Percentiles rank a stretch among this genome's conserved stretches.
Evolutionary conservation across 2,329 filamentous ascomycete species (phyloP).

Genomic region (Ceratocystis ficicola): DNA sequence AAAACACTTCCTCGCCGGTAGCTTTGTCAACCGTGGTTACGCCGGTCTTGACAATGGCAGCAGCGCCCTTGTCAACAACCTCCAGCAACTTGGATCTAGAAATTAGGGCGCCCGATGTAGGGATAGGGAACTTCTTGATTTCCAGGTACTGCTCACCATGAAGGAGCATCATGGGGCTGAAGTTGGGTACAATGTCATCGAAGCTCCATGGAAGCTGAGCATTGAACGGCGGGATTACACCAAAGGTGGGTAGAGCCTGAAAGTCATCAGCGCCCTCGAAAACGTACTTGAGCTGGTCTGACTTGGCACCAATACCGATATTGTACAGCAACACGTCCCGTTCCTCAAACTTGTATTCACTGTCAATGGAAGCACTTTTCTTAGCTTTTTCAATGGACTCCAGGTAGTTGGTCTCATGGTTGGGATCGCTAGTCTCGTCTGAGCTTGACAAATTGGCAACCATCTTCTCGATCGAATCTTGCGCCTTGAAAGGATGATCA

Average conservation of each 20-base stretch:
- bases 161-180: constrained; percentile 95
- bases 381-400: constrained; percentile 65
- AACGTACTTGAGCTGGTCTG: constrained; percentile 72
- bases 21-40: constrained; percentile 73
- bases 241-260: constrained; percentile 88
- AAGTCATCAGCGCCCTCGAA: constrained; percentile 89
- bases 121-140: constrained; percentile 81
- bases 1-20: constrained; percentile 83
- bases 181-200: constrained; percentile 81
- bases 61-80: constrained; percentile 89
- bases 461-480: constrained; percentile 64
- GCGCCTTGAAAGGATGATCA: constrained; percentile 69
- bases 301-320: constrained; percentile 83
- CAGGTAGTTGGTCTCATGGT: constrained; percentile 43
- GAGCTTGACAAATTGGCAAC: constrained; percentile 77
- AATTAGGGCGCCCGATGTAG: constrained; percentile 64
- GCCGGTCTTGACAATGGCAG: constrained; percentile 69
- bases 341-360: constrained; percentile 72
- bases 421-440: constrained; percentile 49
- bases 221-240: constrained; percentile 89
- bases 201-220: constrained; percentile 68
- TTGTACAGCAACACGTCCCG: constrained; percentile 92
- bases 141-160: constrained; percentile 98
- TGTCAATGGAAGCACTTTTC: constrained; percentile 55
- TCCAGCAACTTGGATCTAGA: constrained; percentile 75